Conservation (phyloP, 352 stramenopile species). For the Globisporangium nagaii region DNA sequence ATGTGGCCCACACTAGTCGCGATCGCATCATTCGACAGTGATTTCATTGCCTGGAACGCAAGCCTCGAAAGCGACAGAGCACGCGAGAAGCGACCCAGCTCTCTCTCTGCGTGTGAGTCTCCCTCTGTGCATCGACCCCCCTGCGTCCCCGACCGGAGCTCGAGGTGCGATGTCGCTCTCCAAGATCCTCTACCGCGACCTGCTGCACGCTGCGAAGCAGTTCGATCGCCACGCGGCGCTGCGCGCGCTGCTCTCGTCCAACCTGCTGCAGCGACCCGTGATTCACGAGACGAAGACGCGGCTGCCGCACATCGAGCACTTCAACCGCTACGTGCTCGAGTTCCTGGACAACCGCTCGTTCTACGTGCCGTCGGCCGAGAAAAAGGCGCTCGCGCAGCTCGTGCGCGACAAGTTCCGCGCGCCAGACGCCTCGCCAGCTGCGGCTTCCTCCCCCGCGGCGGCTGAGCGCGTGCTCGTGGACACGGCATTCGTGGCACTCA, state of each 20-base stretch:
- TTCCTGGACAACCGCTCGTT: slow-evolving; percentile 56
- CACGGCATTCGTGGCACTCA: slow-evolving; percentile 58
- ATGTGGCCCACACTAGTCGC: background rate
- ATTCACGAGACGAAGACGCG: slow-evolving; percentile 20
- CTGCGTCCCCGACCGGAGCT: background rate
- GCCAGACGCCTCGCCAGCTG: background rate
- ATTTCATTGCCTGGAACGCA: slow-evolving; percentile 2
- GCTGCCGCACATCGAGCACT: slow-evolving; percentile 50
- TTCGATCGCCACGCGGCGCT: slow-evolving; percentile 56
- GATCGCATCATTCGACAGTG: background rate
- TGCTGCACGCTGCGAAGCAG: slow-evolving; percentile 42
- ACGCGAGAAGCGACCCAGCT: background rate
- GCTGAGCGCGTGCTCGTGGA: slow-evolving; percentile 27
- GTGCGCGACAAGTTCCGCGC: slow-evolving; percentile 49
- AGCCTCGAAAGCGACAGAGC: background rate
- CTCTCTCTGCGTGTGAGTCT: background rate
- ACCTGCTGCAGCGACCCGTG: slow-evolving; percentile 42
- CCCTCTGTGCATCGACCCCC: too few species aligned
- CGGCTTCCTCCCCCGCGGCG: background rate
- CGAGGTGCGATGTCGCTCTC: slow-evolving; percentile 33
- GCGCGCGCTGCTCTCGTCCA: slow-evolving; percentile 57
- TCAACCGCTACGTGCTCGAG: slow-evolving; percentile 45
- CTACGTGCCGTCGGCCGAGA: slow-evolving; percentile 48
- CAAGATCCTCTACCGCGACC: slow-evolving; percentile 62
- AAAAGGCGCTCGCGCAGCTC: slow-evolving; percentile 28